Conservation (phyloP, 2,329 filamentous ascomycete genomes). For the Zasmidium angulare region DNA sequence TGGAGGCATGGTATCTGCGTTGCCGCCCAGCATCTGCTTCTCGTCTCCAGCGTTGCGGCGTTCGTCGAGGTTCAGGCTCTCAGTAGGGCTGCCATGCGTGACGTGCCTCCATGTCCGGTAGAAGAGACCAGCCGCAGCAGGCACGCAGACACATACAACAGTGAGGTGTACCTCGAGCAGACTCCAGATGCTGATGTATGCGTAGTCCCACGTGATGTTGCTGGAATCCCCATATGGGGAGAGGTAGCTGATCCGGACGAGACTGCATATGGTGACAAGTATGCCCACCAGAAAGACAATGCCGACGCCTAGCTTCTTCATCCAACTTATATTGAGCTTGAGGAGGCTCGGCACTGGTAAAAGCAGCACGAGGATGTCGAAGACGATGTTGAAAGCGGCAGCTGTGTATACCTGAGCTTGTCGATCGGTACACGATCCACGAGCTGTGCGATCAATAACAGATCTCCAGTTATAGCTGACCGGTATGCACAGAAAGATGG, state of each 20-base stretch:
- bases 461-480: slow-evolving; percentile 5
- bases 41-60: not conserved
- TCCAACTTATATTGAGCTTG: not conserved
- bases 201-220: slow-evolving; percentile 17
- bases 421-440: slow-evolving; percentile 7
- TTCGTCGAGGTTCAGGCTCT: not conserved
- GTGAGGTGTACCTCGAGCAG: slow-evolving; percentile 19
- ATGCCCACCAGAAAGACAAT: slow-evolving; percentile 17
- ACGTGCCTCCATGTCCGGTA: slow-evolving; percentile 3
- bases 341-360: slow-evolving; percentile 7
- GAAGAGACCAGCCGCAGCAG: slow-evolving; percentile 11
- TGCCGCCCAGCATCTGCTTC: not conserved
- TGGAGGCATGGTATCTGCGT: too few relatives aligned
- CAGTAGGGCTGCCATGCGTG: not conserved
- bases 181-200: slow-evolving; percentile 16
- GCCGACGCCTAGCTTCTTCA: slow-evolving; percentile 8
- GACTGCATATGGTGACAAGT: slow-evolving; percentile 14
- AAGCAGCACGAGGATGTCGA: slow-evolving; percentile 12
- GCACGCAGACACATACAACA: slow-evolving; percentile 19
- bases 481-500: slow-evolving; percentile 2
- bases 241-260: slow-evolving; percentile 15
- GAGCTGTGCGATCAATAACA: not conserved
- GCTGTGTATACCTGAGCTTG: slow-evolving; percentile 8
- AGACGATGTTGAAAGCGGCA: slow-evolving; percentile 7
- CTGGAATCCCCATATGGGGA: not conserved